These are phyloP conservation scores for Endocladia muricata DNA, from an alignment of 31 red algal genomes.

Conservation along the genomic window DNA sequence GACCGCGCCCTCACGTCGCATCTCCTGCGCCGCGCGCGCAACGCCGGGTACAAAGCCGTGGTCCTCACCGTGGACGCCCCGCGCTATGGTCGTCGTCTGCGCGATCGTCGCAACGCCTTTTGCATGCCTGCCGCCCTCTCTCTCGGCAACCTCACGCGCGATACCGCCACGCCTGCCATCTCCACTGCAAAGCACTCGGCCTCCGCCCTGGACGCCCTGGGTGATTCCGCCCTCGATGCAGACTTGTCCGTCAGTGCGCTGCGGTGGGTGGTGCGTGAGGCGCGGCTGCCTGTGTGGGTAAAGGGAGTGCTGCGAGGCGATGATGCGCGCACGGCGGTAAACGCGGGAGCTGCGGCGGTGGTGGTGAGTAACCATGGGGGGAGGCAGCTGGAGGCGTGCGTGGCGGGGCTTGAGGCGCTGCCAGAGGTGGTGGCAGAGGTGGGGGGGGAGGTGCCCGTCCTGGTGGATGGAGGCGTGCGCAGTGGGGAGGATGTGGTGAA, in stretches of 20 bases:
- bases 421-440: conserved; percentile 70
- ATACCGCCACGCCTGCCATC: background rate
- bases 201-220: background rate
- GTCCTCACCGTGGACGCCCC: conserved; percentile 88
- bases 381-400: conserved; percentile 75
- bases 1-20: conserved; percentile 53
- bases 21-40: conserved; percentile 56
- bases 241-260: conserved; percentile 44
- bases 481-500: conserved; percentile 85
- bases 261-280: conserved; percentile 50
- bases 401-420: conserved; percentile 55
- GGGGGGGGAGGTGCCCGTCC: conserved; percentile 61
- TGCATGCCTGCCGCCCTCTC: conserved; percentile 60
- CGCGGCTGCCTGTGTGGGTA: conserved; percentile 72
- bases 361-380: conserved; percentile 88
- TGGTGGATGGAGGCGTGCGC: conserved; percentile 79
- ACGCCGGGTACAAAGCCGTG: conserved; percentile 51
- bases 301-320: conserved; percentile 76
- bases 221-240: conserved; percentile 12
- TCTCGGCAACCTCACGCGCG: conserved; percentile 63
- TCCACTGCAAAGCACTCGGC: background rate
- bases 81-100: conserved; percentile 65
- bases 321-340: conserved; percentile 68
- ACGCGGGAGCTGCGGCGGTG: conserved; percentile 65
- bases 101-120: conserved; percentile 75